Conservation (phyloP, 495 filamentous ascomycete genomes). For the Cercophora samala region DNA sequence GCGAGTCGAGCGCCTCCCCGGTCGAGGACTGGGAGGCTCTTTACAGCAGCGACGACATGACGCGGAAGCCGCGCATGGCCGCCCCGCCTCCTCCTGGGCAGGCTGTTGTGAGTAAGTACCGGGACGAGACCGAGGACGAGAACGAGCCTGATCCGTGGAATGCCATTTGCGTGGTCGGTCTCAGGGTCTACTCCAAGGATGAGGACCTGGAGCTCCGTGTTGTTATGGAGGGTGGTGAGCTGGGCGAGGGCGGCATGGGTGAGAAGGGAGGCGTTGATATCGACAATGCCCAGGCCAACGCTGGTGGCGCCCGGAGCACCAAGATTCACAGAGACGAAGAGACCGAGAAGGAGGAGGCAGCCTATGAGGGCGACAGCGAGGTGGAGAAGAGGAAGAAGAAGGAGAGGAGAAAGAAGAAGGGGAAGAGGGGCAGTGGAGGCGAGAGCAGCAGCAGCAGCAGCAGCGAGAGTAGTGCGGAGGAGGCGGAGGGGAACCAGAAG, state of each 20-base stretch:
- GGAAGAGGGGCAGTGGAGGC: conserved; percentile 17
- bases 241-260: conserved; percentile 49
- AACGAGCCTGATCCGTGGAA: conserved; percentile 50
- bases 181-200: conserved; percentile 51
- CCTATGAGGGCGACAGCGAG: conserved; percentile 37
- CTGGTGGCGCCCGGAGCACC: conserved; percentile 39
- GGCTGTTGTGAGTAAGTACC: conserved; percentile 37
- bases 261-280: conserved; percentile 49
- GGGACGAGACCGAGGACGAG: conserved; percentile 44
- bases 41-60: conserved; percentile 51
- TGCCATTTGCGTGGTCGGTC: conserved; percentile 48
- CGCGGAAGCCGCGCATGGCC: conserved; percentile 44
- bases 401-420: conserved; percentile 19
- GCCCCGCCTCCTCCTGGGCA: conserved; percentile 31
- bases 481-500: conserved; percentile 20
- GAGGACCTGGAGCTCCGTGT: conserved; percentile 45
- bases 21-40: conserved; percentile 51
- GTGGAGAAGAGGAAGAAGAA: conserved; percentile 28
- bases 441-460: conserved; percentile 18
- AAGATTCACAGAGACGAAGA: conserved; percentile 24
- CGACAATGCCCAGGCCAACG: conserved; percentile 51
- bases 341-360: conserved; percentile 30
- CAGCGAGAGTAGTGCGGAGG: conserved; percentile 13
- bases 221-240: conserved; percentile 48
- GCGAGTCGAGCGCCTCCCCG: conserved; percentile 48